Evolutionary conservation across 1,139 yeast genomes (phyloP).

Genomic region (Suhomyces anneliseae): DNA sequence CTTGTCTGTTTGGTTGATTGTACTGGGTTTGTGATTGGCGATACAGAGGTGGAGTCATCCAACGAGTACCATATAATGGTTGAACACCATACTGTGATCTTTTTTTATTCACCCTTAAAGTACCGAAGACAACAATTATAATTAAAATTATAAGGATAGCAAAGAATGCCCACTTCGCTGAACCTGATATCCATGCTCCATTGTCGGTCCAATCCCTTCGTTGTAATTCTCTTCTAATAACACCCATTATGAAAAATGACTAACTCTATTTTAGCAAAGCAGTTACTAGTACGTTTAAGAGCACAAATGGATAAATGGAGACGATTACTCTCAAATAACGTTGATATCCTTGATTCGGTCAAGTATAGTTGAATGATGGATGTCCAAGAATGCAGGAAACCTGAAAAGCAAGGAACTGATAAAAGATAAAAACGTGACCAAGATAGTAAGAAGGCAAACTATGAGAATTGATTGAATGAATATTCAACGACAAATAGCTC

Average conservation of each 20-base stretch:
- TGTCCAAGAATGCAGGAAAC: no score
- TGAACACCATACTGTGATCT: constrained; percentile 61
- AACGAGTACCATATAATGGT: constrained; percentile 81
- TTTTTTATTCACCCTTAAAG: constrained; percentile 58
- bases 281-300: no score
- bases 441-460: no score
- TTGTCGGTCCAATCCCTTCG: constrained; percentile 12
- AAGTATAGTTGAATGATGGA: no score
- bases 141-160: constrained; percentile 53
- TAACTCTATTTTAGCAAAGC: no score
- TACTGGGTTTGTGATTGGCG: constrained; percentile 68
- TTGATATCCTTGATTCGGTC: no score
- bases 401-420: no score
- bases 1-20: constrained; percentile 38
- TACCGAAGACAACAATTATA: constrained; percentile 48
- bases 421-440: no score
- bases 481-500: no score
- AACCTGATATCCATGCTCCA: constrained; percentile 29
- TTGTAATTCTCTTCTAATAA: not conserved
- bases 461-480: no score
- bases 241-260: not conserved
- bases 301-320: no score
- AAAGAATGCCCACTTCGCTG: constrained; percentile 59
- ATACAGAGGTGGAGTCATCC: constrained; percentile 93
- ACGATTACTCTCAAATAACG: no score